Base-by-base conservation (phyloP, 768 basidiomycete genomes). In the Xerocomellus chrysenteron region DNA sequence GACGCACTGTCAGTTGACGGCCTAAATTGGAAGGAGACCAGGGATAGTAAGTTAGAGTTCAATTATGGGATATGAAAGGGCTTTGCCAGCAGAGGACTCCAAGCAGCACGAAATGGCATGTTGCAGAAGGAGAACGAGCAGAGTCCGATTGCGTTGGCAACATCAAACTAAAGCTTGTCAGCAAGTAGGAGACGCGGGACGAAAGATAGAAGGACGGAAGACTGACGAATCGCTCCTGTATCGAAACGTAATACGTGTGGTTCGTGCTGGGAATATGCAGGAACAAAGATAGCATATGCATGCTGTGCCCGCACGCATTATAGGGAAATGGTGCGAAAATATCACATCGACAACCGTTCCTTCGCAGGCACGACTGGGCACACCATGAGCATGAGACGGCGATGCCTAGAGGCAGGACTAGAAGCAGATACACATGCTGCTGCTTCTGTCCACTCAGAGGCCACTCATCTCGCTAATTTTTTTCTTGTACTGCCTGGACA, bases 401-500 rank as follows among this genome's bases (percentile, higher is more conserved):
- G n/a, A 64, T 69, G 67, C 59, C 7, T 24, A 54, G 52, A 57
- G 58, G 61, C 66, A 62, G 61, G 61, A 65, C 68, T 48, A 42
- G 68, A 68, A 63, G 65, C 48, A 52, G 61, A 60, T 62, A 19
- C 59, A 50, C 66, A 64, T 62, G 64, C 54, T 39, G 26, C 5
- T 56, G 66, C 64, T 68, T 69, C 66, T 64, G 54, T 39, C 68
- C 68, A 66, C 68, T 70, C 59, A 64, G 66, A 50, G 57, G 33
- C 61, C 65, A 61, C 65, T 57, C 60, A 64, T 68, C 52, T 69
- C 68, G 63, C 59, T 54, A 60, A 57, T 44, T 49, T 58, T 52
- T 51, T 36, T 28, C 49, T 59, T 33, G 59, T 59, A 59, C 58
- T 54, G 61, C 60, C 54, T 53, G 51, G 37, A 50, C 54, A 52